A percentile compares a stretch with the other conserved stretches of the same genome.
Conservation (phyloP, 1,284 basidiomycete species). For the Bjerkandera adusta region DNA sequence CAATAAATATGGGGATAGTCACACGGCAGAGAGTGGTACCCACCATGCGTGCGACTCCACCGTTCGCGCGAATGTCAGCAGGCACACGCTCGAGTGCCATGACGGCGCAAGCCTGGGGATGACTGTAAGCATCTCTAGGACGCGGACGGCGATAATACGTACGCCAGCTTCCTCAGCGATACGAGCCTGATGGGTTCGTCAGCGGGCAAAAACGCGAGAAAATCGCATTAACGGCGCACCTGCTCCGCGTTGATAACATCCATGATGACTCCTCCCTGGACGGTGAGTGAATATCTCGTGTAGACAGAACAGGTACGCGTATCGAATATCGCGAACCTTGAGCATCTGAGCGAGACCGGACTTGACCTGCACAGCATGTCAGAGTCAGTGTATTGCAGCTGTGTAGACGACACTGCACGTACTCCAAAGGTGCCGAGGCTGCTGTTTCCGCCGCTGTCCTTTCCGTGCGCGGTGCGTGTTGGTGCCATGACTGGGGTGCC, state of each 20-base stretch:
- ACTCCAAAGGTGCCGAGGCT: slow-evolving; percentile 85
- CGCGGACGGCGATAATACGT: neutral
- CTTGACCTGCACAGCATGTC: slow-evolving; percentile 65
- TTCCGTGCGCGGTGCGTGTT: slow-evolving; percentile 50
- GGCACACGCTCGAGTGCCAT: slow-evolving; percentile 98
- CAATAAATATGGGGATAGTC: slow-evolving; percentile 9
- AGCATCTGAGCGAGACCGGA: slow-evolving; percentile 94
- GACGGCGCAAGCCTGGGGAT: slow-evolving; percentile 78
- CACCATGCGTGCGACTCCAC: slow-evolving; percentile 94
- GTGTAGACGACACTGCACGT: slow-evolving; percentile 21
- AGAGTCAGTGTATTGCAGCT: slow-evolving; percentile 7
- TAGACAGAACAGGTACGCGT: slow-evolving; percentile 1
- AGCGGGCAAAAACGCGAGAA: slow-evolving; percentile 12
- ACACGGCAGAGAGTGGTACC: slow-evolving; percentile 19
- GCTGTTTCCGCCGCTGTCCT: slow-evolving; percentile 53
- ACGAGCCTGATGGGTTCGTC: slow-evolving; percentile 79
- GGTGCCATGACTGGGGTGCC: slow-evolving; percentile 45
- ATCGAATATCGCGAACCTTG: slow-evolving; percentile 53
- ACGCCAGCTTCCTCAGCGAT: slow-evolving; percentile 95
- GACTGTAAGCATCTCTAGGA: neutral
- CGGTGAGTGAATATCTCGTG: slow-evolving; percentile 14
- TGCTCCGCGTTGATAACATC: slow-evolving; percentile 87
- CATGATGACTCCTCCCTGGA: slow-evolving; percentile 88
- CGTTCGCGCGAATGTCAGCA: slow-evolving; percentile 89
- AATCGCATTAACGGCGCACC: slow-evolving; percentile 35